phyloP scores from a whole-genome alignment of 2,329 filamentous ascomycete genomes.

The Claviceps cyperi region DNA sequence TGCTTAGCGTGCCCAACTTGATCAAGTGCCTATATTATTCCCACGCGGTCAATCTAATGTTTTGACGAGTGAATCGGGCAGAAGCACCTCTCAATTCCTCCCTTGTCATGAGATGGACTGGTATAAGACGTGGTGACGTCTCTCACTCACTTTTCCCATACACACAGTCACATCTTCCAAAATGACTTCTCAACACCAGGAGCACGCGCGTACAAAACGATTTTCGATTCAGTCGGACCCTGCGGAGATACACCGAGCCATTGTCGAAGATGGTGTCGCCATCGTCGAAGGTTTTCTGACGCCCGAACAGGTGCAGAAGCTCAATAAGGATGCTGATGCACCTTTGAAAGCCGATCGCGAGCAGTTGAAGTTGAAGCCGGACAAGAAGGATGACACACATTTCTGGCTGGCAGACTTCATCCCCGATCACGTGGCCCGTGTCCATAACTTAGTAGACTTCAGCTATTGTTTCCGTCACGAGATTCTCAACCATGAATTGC shows the following conservation, averaged over 20 bases:
- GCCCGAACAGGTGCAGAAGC: neutral
- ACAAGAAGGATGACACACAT: neutral
- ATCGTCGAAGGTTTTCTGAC: neutral
- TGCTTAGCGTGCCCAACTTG: too few species aligned
- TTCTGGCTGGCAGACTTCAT: neutral
- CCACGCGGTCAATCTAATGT: too few species aligned
- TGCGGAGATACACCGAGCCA: neutral
- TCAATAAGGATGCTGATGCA: neutral
- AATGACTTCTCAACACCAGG: neutral
- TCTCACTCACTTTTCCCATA: neutral
- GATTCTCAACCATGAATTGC: neutral
- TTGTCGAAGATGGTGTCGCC: neutral
- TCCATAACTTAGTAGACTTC: neutral
- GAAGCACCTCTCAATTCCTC: too few species aligned
- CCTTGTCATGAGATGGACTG: too few species aligned
- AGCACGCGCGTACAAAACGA: neutral
- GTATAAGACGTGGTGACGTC: neutral
- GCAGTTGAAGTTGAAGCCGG: neutral
- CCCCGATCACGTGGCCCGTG: neutral
- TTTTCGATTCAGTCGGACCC: neutral
- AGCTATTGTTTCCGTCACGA: neutral
- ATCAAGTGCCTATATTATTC: too few species aligned
- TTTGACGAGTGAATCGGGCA: too few species aligned
- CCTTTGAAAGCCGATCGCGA: neutral
- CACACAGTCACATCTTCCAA: neutral